Evolutionary conservation across 345 rosid genomes (phyloP).

Genomic region (Aegle marmelos): DNA sequence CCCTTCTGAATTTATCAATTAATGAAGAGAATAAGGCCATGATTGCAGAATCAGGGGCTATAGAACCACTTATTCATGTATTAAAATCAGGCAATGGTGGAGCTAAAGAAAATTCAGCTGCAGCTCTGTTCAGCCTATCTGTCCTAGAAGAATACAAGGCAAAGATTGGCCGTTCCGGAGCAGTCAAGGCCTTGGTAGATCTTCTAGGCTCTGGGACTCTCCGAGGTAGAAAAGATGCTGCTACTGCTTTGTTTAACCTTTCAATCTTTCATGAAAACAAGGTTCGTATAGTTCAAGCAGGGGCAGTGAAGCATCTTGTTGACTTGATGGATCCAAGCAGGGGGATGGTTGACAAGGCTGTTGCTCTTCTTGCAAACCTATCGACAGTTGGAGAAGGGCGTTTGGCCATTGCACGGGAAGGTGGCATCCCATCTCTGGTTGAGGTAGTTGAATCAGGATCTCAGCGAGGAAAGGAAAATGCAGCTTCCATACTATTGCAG

Average conservation of each 20-base stretch:
- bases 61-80: conserved; percentile 81
- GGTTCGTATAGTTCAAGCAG: conserved; percentile 91
- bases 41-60: conserved; percentile 70
- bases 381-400: conserved; percentile 82
- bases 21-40: conserved; percentile 66
- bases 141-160: conserved; percentile 70
- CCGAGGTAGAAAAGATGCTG: conserved; percentile 93
- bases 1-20: conserved; percentile 85
- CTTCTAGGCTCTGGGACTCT: conserved; percentile 80
- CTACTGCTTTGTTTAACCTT: conserved; percentile 85
- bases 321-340: conserved; percentile 61
- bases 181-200: conserved; percentile 68
- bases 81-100: conserved; percentile 70
- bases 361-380: conserved; percentile 85
- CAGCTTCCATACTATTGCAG: conserved; percentile 78
- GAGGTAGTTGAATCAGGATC: conserved; percentile 85
- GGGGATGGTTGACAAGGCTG: conserved; percentile 91
- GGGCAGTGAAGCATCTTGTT: conserved; percentile 79
- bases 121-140: conserved; percentile 79
- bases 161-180: conserved; percentile 80
- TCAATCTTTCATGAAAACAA: conserved; percentile 92
- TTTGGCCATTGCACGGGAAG: conserved; percentile 62
- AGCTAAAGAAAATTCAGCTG: conserved; percentile 92
- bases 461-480: conserved; percentile 89
- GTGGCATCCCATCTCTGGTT: conserved; percentile 73